Evolutionary conservation across 1,284 basidiomycete genomes (phyloP).

Genomic region (Rhodotorula mucilaginosa): DNA sequence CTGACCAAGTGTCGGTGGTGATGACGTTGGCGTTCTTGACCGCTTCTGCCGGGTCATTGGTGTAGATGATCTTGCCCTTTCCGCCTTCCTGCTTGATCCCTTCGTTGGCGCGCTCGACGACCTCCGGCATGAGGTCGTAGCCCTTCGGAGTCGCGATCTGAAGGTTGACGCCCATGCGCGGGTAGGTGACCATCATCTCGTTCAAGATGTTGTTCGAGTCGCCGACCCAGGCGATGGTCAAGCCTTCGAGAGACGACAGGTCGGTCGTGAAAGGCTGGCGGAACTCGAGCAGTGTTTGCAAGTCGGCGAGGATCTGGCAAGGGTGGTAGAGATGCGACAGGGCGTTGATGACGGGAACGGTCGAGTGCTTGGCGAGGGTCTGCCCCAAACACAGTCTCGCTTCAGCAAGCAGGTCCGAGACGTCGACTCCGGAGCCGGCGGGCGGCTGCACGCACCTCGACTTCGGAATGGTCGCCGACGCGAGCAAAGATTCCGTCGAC

Average conservation of each 20-base stretch:
- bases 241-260: constrained; percentile 49
- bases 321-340: constrained; percentile 95
- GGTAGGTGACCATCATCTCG: constrained; percentile 93
- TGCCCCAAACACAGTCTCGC: constrained; percentile 46
- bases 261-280: constrained; percentile 45
- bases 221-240: constrained; percentile 90
- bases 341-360: constrained; percentile 92
- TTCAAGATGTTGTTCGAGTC: constrained; percentile 95
- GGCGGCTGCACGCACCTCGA: constrained; percentile 64
- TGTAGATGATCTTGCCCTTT: constrained; percentile 64
- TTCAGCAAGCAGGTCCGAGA: not conserved
- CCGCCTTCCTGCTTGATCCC: constrained; percentile 47
- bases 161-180: constrained; percentile 82
- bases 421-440: not conserved
- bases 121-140: constrained; percentile 73
- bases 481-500: constrained; percentile 96
- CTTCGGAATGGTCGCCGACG: constrained; percentile 85
- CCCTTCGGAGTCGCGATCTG: constrained; percentile 75
- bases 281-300: constrained; percentile 80
- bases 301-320: constrained; percentile 89
- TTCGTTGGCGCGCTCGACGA: constrained; percentile 69
- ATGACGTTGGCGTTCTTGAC: constrained; percentile 87
- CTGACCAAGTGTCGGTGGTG: constrained; percentile 90
- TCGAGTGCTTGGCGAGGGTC: constrained; percentile 83
- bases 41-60: constrained; percentile 75